Base-by-base conservation (phyloP, 352 stramenopile species). In the Globisporangium orthogonon region DNA sequence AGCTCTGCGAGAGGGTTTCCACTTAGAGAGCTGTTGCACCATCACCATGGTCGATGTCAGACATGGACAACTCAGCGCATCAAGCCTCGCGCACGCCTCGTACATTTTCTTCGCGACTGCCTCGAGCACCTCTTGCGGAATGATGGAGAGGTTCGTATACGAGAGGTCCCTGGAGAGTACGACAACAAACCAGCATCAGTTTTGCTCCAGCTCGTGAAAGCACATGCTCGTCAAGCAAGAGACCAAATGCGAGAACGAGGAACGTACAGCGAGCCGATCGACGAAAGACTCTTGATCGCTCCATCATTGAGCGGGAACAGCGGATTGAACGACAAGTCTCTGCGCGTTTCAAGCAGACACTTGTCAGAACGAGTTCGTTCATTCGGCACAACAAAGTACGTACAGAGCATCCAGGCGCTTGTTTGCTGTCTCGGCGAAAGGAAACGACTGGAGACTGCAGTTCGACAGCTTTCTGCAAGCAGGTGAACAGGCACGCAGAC, bases 391-490 rank as follows among this genome's bases (percentile, higher is more conserved):
- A 7, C 33, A n/a, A 37, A 37, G 33, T 37, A 37, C 51, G 14
- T 15, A 56, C 51, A 56, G 23, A 4, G 51, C 35, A 11, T 49
- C 37, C 37, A 56, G 39, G 7, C 17, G 14, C 23, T 10, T 47
- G 23, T 3, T 18, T 15, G 31, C 35, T 15, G 39, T 56, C 37
- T 49, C 51, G 39, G 14, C 35, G 30, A 56, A 56, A 29, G 51
- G 51, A 15, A 56, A 56, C 29, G 51, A 56, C 51, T 48, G 23
- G 15, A 56, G 51, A 48, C 37, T 56, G 51, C 51, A 56, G 51
- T 56, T 56, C 28, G 51, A 4, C 28, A 56, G 51, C 28, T 14
- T 29, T 23, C 51, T 56, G n/a, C 15, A 47, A 17, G 4, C 51
- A n/a, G 11, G 37, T 7, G 13, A n/a, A 28, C 31, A 30, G 7